Evolutionary conservation across 768 basidiomycete species (phyloP).

Genomic region (Termitomyces sp.): DNA sequence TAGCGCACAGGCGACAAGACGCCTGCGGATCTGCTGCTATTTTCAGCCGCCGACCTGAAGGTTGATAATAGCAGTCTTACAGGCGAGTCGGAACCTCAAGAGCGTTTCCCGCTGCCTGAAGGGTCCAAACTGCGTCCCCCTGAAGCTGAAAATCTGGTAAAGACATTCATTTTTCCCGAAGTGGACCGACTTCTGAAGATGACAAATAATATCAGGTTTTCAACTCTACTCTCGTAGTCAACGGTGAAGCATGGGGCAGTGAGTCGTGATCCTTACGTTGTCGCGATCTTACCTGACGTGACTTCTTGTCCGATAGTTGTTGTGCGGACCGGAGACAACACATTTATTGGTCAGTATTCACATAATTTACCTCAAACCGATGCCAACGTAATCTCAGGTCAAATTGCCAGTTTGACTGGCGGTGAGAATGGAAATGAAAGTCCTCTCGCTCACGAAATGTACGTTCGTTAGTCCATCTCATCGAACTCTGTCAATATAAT

Average conservation of each 20-base stretch:
- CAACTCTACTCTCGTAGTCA: conserved; percentile 64
- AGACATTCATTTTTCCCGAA: conserved; percentile 1
- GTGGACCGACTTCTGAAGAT: background rate
- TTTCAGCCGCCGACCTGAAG: conserved; percentile 57
- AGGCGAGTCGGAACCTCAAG: conserved; percentile 68
- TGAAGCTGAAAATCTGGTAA: conserved; percentile 62
- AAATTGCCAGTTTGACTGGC: conserved; percentile 64
- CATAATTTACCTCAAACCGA: background rate
- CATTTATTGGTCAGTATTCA: conserved; percentile 46
- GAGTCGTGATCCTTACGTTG: conserved; percentile 19
- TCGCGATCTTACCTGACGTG: background rate
- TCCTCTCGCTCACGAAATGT: conserved; percentile 66
- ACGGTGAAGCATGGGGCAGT: conserved; percentile 71
- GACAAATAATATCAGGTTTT: conserved; percentile 40
- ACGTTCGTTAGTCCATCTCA: conserved; percentile 12
- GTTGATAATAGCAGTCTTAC: conserved; percentile 69
- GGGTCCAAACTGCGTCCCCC: conserved; percentile 46
- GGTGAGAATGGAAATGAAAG: conserved; percentile 60
- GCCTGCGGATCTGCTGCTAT: conserved; percentile 60
- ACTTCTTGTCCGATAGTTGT: conserved; percentile 36
- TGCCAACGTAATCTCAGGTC: conserved; percentile 31
- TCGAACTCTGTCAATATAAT: conserved; percentile 37
- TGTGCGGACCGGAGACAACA: conserved; percentile 61
- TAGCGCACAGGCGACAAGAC: conserved; percentile 69
- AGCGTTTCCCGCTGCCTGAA: conserved; percentile 40